Evolutionary conservation across 805 yeast genomes (phyloP).

Genomic region (Millerozyma miso): DNA sequence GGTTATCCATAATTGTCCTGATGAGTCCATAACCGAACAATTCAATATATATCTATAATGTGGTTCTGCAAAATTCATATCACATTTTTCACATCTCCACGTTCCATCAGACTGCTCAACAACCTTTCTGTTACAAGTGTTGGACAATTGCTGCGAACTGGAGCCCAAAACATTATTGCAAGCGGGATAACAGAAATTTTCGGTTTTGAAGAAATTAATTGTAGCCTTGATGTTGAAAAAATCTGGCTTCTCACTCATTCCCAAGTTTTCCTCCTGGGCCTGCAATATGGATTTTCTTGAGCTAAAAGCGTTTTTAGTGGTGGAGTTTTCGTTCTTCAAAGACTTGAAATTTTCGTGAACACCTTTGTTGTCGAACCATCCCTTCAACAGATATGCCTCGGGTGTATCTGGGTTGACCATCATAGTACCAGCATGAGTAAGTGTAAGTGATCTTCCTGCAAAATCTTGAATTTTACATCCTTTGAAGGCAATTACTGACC

Average conservation of each 20-base stretch:
- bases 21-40: conserved; percentile 69
- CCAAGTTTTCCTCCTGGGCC: conserved; percentile 64
- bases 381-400: conserved; percentile 83
- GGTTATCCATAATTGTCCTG: conserved; percentile 84
- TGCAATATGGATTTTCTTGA: conserved; percentile 64
- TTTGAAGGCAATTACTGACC: conserved; percentile 86
- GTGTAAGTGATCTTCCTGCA: conserved; percentile 77
- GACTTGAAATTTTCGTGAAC: conserved; percentile 56
- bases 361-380: conserved; percentile 91
- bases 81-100: conserved; percentile 95
- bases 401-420: conserved; percentile 81
- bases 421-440: conserved; percentile 74
- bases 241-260: conserved; percentile 74
- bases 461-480: conserved; percentile 88
- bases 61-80: conserved; percentile 63
- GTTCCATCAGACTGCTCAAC: conserved; percentile 64
- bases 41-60: conserved; percentile 75
- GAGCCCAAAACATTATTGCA: conserved; percentile 52
- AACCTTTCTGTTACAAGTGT: conserved; percentile 75
- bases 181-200: conserved; percentile 85
- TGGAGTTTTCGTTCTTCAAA: conserved; percentile 50
- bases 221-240: conserved; percentile 74
- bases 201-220: conserved; percentile 65
- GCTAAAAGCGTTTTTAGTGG: conserved; percentile 37
- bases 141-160: conserved; percentile 11